Base-by-base conservation (phyloP, 768 basidiomycete genomes). In the Boletus pseudo-olivaceus region DNA sequence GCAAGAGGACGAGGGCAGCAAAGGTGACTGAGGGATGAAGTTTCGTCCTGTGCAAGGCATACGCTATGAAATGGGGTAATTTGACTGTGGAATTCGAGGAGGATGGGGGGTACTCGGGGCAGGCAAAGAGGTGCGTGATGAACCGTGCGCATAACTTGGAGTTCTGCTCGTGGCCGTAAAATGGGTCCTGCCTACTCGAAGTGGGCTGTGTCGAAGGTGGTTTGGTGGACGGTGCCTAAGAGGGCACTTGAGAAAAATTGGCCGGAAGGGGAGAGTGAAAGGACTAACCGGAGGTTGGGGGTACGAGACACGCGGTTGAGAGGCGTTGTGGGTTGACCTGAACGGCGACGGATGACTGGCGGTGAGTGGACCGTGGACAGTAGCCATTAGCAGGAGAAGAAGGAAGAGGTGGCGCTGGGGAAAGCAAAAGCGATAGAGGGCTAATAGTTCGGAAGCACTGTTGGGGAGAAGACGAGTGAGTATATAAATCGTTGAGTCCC, bases 101-200 rank as follows among this genome's bases (percentile, higher is more conserved):
- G 0, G 69, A 63, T 0, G 89, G 83, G 4, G 91, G 88, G 29
- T 84, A 77, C 56, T 93, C 90, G 3, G 93, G 93, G 65, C 93
- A 96, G 0, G 85, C 83, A 65, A 94, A 95, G 0, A 94, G 78
- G 49, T 90, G 87, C 0, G 87, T 87, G 20, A 96, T 92, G 67
- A 94, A 95, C 0, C 88, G 79, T 0, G 80, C 84, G 48, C 86
- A 84, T 43, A 92, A 71, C 19, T 81, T 80, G 0, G 92, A 85
- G 0, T 83, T 75, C 20, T 74, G 72, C 67, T 90, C 89, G 67
- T 94, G 88, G 37, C 93, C 92, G 56, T 70, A 69, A 29, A 69
- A 70, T 54, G 58, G 64, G 27, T 70, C 69, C 8, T 62, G 60
- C 9, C 67, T 63, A 8, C 53, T 54, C 0, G 64, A 56, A 0